Evolutionary conservation across 78 protist species (phyloP).

Genomic region (Dictyostelium discoideum): DNA sequence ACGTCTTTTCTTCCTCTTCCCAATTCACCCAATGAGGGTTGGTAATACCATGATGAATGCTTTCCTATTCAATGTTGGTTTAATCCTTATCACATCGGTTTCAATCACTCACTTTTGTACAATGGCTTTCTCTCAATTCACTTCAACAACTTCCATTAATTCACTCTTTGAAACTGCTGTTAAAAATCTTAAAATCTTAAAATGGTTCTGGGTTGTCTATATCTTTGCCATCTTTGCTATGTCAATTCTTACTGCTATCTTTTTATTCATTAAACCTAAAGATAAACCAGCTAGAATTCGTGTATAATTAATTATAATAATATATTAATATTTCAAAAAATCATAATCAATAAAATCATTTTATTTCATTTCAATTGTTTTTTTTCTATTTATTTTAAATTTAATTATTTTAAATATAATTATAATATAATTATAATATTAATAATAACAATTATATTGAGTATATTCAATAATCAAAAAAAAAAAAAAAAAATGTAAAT

Average conservation of each 20-base stretch:
- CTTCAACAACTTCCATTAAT: constrained; percentile 84
- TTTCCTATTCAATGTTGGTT: constrained; percentile 92
- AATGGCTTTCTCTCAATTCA: constrained; percentile 86
- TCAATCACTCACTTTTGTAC: constrained; percentile 91
- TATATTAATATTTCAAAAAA: too few relatives aligned
- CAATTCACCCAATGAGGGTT: constrained; percentile 93
- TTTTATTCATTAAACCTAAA: constrained; percentile 53
- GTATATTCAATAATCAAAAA: too few relatives aligned
- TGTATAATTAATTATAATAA: background rate
- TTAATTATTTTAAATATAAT: too few relatives aligned
- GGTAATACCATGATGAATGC: constrained; percentile 95
- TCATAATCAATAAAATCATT: too few relatives aligned
- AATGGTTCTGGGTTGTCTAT: constrained; percentile 81
- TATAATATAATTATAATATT: too few relatives aligned
- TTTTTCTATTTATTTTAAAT: too few relatives aligned
- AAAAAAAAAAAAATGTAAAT: too few relatives aligned
- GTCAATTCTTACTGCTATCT: constrained; percentile 47
- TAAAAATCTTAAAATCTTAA: constrained; percentile 40
- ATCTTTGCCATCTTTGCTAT: constrained; percentile 66
- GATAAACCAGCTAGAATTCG: constrained; percentile 54
- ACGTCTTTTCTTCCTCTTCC: constrained; percentile 85
- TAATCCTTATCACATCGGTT: constrained; percentile 87
- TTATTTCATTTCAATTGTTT: too few relatives aligned
- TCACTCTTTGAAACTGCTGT: constrained; percentile 40
- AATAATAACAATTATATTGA: too few relatives aligned